A percentile compares a stretch with the other conserved stretches of the same genome.
Evolutionary conservation across 345 rosid genomes (phyloP).

Genomic region (Hibiscus tridactylites): DNA sequence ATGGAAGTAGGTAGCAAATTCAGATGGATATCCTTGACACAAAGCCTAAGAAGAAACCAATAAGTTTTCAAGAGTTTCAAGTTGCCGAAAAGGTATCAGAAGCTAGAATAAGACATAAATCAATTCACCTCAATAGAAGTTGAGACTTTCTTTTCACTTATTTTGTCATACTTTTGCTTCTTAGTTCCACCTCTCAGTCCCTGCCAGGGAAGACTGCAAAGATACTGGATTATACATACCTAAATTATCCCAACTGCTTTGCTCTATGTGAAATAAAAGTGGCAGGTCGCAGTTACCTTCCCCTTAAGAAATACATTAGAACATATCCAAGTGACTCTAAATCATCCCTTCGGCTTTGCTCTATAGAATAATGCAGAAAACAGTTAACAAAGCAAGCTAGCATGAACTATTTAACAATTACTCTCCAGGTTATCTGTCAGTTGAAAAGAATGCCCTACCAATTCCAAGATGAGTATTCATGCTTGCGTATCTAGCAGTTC

Average conservation of each 20-base stretch:
- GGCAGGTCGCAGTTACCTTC: slow-evolving; percentile 46
- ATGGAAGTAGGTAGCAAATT: slow-evolving; percentile 73
- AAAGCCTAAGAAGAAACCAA: slow-evolving; percentile 33
- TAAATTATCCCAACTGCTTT: slow-evolving; percentile 1
- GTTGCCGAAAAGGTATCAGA: background rate
- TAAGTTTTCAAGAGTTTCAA: background rate
- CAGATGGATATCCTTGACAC: slow-evolving; percentile 69
- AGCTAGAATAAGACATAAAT: background rate
- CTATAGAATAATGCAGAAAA: slow-evolving; percentile 18
- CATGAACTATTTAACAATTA: background rate
- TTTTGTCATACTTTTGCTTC: slow-evolving; percentile 95
- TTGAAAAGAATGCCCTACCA: slow-evolving; percentile 35
- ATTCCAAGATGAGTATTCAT: slow-evolving; percentile 99
- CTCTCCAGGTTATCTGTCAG: background rate
- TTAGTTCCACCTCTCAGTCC: slow-evolving; percentile 96
- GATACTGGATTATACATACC: slow-evolving; percentile 13
- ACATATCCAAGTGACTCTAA: slow-evolving; percentile 76
- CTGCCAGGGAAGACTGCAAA: slow-evolving; percentile 91
- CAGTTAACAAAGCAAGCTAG: background rate
- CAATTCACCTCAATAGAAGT: slow-evolving; percentile 60
- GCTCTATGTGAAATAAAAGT: background rate
- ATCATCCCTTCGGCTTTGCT: slow-evolving; percentile 87
- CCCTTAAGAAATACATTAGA: slow-evolving; percentile 64
- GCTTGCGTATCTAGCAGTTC: slow-evolving; percentile 99
- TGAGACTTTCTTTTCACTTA: slow-evolving; percentile 95